Evolutionary conservation across 306 rosid species (phyloP), one percentile per base, ranked within the genome.

Genomic region (Cicer yamashitae): DNA sequence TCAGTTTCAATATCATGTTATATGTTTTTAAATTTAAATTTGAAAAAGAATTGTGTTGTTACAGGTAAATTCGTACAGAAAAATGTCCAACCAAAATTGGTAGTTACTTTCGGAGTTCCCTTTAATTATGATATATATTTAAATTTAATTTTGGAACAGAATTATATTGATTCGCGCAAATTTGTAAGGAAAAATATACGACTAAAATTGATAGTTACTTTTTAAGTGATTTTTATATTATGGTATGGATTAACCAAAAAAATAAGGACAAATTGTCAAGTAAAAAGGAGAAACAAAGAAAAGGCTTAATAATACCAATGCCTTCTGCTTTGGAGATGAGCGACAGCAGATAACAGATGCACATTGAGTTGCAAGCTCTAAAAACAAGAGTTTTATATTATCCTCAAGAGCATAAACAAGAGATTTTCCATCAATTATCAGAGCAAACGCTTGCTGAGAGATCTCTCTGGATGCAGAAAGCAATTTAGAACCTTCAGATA

Each of bases 241-340:
- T 2, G 30, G 30, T 22, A 22, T 22, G 1, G 30, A 71, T 73
- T 44, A 73, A 46, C 48, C 52, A 74, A 40, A 57, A 17, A 39
- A 53, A 51, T 8, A 41, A 63, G 8, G 37, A 38, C 50, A 25
- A 14, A 59, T 22, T 47, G 38, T 53, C 71, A 74, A 63, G 61
- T 60, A 71, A 58, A 59, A 25, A 56, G 45, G 69, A 47, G 47
- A 72, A 58, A 65, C 43, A 40, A 47, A 48, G 46, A 46, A 80
- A 15, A 71, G 40, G 66, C 4, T 48, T 64, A 80, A 82, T 78
- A 87, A 18, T 67, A 94, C 98, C 89, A 87, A 84, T 4, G 97
- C 98, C 88, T 94, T 94, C 82, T 94, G 98, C 80, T 94, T 94
- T 18, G 98, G 98, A 0, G 98, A 94, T 48, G 98, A 88, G 44